phyloP scores from a whole-genome alignment of 2,329 filamentous ascomycete genomes.

The Pseudocercospora ulei region DNA sequence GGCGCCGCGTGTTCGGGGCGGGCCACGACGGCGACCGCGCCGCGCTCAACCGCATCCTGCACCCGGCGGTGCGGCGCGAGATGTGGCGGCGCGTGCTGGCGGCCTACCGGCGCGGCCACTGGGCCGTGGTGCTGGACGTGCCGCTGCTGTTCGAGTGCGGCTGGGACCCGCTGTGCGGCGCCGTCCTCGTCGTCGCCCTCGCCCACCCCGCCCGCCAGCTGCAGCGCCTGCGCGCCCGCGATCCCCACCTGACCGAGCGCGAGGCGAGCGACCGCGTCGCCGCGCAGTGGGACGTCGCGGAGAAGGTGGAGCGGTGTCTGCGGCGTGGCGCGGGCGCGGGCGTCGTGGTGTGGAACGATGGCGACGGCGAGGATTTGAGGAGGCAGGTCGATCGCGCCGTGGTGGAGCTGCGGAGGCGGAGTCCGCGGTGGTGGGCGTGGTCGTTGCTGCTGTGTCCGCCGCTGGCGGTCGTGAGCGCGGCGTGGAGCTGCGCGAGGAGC shows the following conservation, averaged over 20 bases:
- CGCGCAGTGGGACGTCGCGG: conserved; percentile 75
- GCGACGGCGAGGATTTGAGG: conserved; percentile 58
- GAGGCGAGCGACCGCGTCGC: conserved; percentile 79
- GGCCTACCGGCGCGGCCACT: conserved; percentile 63
- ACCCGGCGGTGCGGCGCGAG: conserved; percentile 75
- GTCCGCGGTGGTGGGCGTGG: conserved; percentile 79
- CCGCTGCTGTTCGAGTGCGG: conserved; percentile 83
- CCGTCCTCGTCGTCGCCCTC: conserved; percentile 78
- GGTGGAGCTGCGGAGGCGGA: conserved; percentile 50
- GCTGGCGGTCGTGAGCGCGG: conserved; percentile 56
- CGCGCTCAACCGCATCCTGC: conserved; percentile 79
- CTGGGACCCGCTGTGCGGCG: conserved; percentile 76
- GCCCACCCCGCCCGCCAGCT: conserved; percentile 73
- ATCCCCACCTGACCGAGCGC: conserved; percentile 67
- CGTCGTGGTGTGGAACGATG: conserved; percentile 86
- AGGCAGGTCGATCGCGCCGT: conserved; percentile 58
- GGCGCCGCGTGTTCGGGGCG: conserved; percentile 75
- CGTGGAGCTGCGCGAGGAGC: conserved; percentile 66
- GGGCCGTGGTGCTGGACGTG: conserved; percentile 88
- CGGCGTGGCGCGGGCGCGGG: conserved; percentile 55
- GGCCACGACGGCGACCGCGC: conserved; percentile 63
- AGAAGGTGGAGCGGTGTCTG: conserved; percentile 69
- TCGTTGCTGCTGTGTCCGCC: conserved; percentile 60
- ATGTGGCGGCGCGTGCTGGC: conserved; percentile 67
- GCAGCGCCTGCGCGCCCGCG: conserved; percentile 61